These are phyloP conservation scores for Parachlorella kessleri DNA, from an alignment of 139 green algal genomes.

Conservation along the genomic window DNA sequence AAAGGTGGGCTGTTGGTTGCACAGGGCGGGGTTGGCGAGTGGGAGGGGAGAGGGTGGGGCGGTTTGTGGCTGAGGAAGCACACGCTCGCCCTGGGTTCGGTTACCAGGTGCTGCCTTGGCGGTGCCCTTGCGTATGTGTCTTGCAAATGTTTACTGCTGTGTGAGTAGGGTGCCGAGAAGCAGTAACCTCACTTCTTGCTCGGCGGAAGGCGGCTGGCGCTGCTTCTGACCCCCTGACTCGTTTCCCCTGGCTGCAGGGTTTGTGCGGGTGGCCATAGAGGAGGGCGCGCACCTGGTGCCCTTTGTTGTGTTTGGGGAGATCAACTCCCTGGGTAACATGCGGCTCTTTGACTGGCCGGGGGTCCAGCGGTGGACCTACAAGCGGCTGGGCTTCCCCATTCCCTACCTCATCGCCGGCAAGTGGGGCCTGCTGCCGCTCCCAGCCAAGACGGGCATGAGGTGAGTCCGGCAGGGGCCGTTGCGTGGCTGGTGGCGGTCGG, in stretches of 20 bases:
- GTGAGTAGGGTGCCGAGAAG: too few relatives aligned
- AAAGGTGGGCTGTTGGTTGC: constrained; percentile 28
- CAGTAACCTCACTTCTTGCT: too few relatives aligned
- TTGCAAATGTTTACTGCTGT: too few relatives aligned
- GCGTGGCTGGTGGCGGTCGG: too few relatives aligned
- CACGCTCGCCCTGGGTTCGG: too few relatives aligned
- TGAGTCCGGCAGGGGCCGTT: too few relatives aligned
- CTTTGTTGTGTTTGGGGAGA: constrained; percentile 79
- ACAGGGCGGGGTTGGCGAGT: not conserved
- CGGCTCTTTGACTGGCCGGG: constrained; percentile 54
- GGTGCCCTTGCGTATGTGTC: too few relatives aligned
- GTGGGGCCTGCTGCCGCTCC: constrained; percentile 70
- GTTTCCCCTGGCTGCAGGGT: too few relatives aligned
- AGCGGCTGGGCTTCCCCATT: constrained; percentile 65
- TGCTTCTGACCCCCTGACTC: too few relatives aligned
- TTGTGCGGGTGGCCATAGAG: constrained; percentile 78
- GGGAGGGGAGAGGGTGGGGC: not conserved
- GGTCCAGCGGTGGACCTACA: constrained; percentile 79
- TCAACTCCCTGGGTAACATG: constrained; percentile 65
- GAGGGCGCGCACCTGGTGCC: constrained; percentile 76
- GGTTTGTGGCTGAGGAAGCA: too few relatives aligned
- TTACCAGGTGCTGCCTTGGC: too few relatives aligned
- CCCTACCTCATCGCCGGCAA: constrained; percentile 74
- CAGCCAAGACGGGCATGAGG: constrained; percentile 43
- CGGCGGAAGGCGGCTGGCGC: too few relatives aligned